Evolutionary conservation across 805 yeast species (phyloP).

Genomic region (Candida incommunis): DNA sequence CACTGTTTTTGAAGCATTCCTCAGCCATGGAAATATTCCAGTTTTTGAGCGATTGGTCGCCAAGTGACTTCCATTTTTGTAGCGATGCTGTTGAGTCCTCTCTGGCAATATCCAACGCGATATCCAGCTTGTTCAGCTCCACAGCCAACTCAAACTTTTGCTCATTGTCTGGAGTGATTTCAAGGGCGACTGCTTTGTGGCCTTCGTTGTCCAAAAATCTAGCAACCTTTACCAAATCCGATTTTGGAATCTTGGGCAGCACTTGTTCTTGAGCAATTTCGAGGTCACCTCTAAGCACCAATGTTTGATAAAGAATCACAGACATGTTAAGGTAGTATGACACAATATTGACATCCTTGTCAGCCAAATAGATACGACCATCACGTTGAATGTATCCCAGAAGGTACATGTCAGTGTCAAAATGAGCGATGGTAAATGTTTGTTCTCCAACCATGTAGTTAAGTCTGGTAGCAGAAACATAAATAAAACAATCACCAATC

Average conservation of each 20-base stretch:
- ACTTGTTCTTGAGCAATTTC: constrained; percentile 57
- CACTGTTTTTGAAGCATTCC: constrained; percentile 62
- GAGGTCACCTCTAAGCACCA: constrained; percentile 86
- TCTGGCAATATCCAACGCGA: constrained; percentile 46
- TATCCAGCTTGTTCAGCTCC: constrained; percentile 50
- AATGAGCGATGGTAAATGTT: constrained; percentile 82
- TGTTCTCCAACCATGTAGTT: constrained; percentile 94
- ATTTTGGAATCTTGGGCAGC: constrained; percentile 39
- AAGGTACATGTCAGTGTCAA: constrained; percentile 73
- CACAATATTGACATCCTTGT: constrained; percentile 72
- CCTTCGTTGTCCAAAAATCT: constrained; percentile 93
- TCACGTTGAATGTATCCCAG: constrained; percentile 87
- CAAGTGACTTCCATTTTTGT: constrained; percentile 81
- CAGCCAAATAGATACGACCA: constrained; percentile 78
- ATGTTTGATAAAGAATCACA: constrained; percentile 89
- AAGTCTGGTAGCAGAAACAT: constrained; percentile 76
- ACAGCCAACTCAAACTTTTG: constrained; percentile 86
- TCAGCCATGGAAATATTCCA: constrained; percentile 78
- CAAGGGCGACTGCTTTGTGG: constrained; percentile 65
- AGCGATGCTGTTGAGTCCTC: constrained; percentile 18
- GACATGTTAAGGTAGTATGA: constrained; percentile 72
- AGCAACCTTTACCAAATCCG: constrained; percentile 63
- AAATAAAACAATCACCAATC: constrained; percentile 94
- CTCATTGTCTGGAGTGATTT: constrained; percentile 74
- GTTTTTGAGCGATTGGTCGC: constrained; percentile 65